phyloP scores from a whole-genome alignment of 2,329 filamentous ascomycete species.

The Fusarium sp. region DNA sequence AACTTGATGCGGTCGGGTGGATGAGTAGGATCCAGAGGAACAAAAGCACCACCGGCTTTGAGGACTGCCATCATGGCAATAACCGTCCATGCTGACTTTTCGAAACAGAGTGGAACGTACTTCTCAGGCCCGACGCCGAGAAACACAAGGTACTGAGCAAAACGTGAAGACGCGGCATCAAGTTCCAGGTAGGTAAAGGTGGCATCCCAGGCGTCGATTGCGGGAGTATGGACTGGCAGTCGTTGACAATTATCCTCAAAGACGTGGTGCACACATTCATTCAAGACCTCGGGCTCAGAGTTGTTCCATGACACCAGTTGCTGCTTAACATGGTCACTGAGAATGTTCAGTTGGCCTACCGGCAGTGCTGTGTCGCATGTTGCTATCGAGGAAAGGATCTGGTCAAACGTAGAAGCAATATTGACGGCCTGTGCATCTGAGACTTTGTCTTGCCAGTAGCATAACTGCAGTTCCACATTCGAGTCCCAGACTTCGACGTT shows the following conservation, averaged over 20 bases:
- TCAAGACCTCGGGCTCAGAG: neutral
- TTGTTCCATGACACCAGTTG: slow-evolving; percentile 41
- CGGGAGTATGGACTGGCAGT: slow-evolving; percentile 42
- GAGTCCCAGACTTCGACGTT: slow-evolving; percentile 37
- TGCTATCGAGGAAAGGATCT: slow-evolving; percentile 15
- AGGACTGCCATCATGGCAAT: slow-evolving; percentile 48
- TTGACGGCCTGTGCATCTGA: slow-evolving; percentile 27
- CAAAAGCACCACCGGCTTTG: slow-evolving; percentile 46
- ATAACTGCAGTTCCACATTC: slow-evolving; percentile 24
- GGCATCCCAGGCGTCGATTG: slow-evolving; percentile 57
- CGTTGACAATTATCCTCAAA: slow-evolving; percentile 47
- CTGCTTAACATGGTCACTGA: slow-evolving; percentile 13
- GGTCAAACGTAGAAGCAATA: slow-evolving; percentile 30
- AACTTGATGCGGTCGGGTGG: slow-evolving; percentile 41
- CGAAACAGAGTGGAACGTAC: slow-evolving; percentile 47
- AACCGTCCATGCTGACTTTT: slow-evolving; percentile 48
- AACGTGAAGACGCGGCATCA: slow-evolving; percentile 8
- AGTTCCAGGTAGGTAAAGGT: slow-evolving; percentile 48
- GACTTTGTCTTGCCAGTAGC: slow-evolving; percentile 37
- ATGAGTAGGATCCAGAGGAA: slow-evolving; percentile 48
- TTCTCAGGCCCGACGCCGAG: slow-evolving; percentile 40
- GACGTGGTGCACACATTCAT: slow-evolving; percentile 51
- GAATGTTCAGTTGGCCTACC: slow-evolving; percentile 27
- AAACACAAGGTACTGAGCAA: slow-evolving; percentile 49
- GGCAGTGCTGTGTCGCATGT: neutral